Evolutionary conservation across 2,329 filamentous ascomycete species (phyloP).

Genomic region (Ascochyta clinopodiicola): DNA sequence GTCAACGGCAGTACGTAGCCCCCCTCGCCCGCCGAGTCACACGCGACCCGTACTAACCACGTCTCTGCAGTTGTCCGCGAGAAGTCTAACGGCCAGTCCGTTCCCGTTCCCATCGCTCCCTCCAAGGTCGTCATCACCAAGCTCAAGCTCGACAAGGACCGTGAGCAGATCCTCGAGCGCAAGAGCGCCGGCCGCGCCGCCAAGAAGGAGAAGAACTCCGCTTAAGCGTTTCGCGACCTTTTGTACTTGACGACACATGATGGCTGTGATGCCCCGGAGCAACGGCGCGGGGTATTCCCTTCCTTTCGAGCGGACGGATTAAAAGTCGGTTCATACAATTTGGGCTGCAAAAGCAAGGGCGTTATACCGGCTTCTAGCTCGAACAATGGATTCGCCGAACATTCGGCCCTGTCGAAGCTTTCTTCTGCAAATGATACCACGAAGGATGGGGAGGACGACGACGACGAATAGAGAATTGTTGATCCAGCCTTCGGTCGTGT

Average conservation of each 20-base stretch:
- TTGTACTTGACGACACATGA: constrained; percentile 48
- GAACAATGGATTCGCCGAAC: constrained; percentile 46
- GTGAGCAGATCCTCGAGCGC: constrained; percentile 85
- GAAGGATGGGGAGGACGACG: constrained; percentile 33
- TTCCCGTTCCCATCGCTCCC: constrained; percentile 91
- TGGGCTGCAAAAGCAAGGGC: constrained; percentile 47
- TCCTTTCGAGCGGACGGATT: constrained; percentile 48
- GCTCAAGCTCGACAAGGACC: constrained; percentile 97
- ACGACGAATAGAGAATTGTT: constrained; percentile 32
- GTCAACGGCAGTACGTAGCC: constrained; percentile 72
- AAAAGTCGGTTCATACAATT: constrained; percentile 46
- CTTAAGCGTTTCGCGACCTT: constrained; percentile 52
- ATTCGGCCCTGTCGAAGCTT: constrained; percentile 42
- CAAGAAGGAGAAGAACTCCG: constrained; percentile 68
- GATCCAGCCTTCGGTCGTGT: constrained; percentile 34
- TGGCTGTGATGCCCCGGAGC: constrained; percentile 43
- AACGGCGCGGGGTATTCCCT: constrained; percentile 43
- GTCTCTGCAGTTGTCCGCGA: constrained; percentile 75
- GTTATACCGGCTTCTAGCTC: constrained; percentile 47
- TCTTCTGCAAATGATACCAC: constrained; percentile 43
- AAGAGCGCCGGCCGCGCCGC: constrained; percentile 81
- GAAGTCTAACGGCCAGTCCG: constrained; percentile 96
- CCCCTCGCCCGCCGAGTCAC: background rate
- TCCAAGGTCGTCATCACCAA: constrained; percentile 99
- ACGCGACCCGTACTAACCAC: constrained; percentile 28